phyloP scores from a whole-genome alignment of 257 asterid species.

The Echites panduratus region DNA sequence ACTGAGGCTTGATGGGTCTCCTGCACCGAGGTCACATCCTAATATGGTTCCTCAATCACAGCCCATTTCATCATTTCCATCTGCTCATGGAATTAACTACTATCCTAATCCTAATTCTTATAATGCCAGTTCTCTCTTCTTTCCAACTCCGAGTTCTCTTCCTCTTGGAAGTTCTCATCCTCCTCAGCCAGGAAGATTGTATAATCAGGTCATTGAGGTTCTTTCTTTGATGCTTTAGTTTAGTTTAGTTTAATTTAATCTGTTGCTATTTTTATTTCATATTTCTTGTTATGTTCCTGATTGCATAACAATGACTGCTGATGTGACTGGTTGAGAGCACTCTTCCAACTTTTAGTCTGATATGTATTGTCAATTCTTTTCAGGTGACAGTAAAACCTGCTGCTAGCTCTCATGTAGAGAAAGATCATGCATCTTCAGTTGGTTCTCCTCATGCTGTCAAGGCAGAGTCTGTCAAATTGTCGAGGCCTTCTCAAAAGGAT shows the following conservation, averaged over 20 bases:
- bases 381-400: slow-evolving; percentile 63
- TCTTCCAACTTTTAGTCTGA: not conserved
- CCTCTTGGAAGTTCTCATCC: slow-evolving; percentile 42
- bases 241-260: too few relatives aligned
- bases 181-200: slow-evolving; percentile 55
- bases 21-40: slow-evolving; percentile 51
- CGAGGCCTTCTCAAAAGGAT: slow-evolving; percentile 41
- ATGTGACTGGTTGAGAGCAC: not conserved
- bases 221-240: not conserved
- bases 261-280: not conserved
- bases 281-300: not conserved
- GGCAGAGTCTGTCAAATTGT: slow-evolving; percentile 33
- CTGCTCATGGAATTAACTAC: slow-evolving; percentile 44
- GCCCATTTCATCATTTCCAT: slow-evolving; percentile 53
- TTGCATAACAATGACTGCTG: not conserved
- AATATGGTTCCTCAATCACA: slow-evolving; percentile 59
- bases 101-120: slow-evolving; percentile 52
- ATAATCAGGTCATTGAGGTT: slow-evolving; percentile 56
- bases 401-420: slow-evolving; percentile 42
- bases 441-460: slow-evolving; percentile 41
- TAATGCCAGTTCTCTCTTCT: slow-evolving; percentile 36
- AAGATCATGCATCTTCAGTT: slow-evolving; percentile 33
- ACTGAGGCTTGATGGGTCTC: slow-evolving; percentile 67
- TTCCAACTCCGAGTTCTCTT: slow-evolving; percentile 52
- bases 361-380: not conserved